Base-by-base conservation (phyloP, 2,329 filamentous ascomycete species). In the Diaporthe citrichinensis region DNA sequence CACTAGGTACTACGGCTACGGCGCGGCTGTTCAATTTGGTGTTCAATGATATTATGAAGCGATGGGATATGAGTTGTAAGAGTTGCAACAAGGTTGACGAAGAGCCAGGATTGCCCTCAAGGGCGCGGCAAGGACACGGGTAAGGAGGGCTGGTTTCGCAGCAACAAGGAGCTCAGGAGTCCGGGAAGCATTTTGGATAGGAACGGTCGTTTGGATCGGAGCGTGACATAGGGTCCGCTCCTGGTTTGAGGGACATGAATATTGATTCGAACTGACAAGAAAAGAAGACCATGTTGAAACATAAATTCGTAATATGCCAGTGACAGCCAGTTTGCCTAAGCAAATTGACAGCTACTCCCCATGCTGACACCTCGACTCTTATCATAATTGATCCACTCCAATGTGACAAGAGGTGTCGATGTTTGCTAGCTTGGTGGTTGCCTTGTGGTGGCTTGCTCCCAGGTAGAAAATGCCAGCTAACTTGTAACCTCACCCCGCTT, bases 81-180 rank as follows among this genome's bases (percentile, higher is more conserved):
- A 65, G 41, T 31, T 46, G 71, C 25, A n/a, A 57, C 25, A 9
- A 12, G n/a, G 39, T 25, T 34, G 46, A 28, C 31, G 20, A 31
- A 39, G 71, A 44, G 58, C 7, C 39, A 20, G 17, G 58, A 31
- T 53, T 65, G n/a, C 34, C 58, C 61, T 44, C 71, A 65, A 53
- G 71, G 58, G 46, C 46, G 41, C 31, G 68, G 36, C 34, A 68
- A 23, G 49, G 65, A 12, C n/a, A 31, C 49, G 17, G 49, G 65
- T 15, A 69, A 20, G 49, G 49, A 4, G 34, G 34, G 49, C 39
- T 71, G 51, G 53, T 49, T 46, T 57, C 68, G 55, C 36, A 25
- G 36, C 51, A 46, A 57, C 28, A 65, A 41, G 59, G 59, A 73
- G 71, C 71, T 62, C 25, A 55, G 58, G 71, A 62, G 71, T 55